Evolutionary conservation across 768 basidiomycete species (phyloP), one percentile per base, ranked within the genome.

Genomic region (Leccinum subtestaceum): DNA sequence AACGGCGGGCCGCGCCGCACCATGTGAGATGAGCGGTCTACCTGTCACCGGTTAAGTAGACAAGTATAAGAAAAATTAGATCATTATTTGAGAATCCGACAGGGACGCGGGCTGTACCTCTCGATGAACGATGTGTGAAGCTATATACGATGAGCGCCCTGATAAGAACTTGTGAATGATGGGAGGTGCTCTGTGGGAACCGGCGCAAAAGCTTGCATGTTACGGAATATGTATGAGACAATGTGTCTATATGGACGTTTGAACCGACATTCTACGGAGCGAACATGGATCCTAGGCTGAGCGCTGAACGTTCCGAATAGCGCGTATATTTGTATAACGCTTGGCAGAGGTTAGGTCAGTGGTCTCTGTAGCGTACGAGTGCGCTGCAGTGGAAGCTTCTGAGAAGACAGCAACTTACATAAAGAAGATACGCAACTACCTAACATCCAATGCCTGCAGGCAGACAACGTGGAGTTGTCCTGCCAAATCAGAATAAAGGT

Each of bases 401-500:
- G 45, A 57, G 62, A 59, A 65, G 61, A 55, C 43, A 36, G 45
- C 52, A 49, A 55, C 52, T 79, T 80, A 82, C 78, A 74, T 79
- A 82, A 82, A 72, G 70, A 66, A 68, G 75, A 68, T 68, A 74
- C 75, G 71, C 63, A 74, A 70, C 55, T 61, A 64, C 65, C 63
- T 56, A 76, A 78, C 77, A 74, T 71, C 67, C 62, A 67, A 70
- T 82, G 85, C 87, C 86, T 87, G 85, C 84, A 88, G 87, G 87
- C 87, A 85, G 75, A 77, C 79, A 87, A 86, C 87, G 86, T 88
- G 81, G 74, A 74, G 72, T 77, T 73, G 74, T 77, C 63, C 57
- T 72, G 58, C 71, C 73, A 68, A 72, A 84, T 84, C 81, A 80
- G 83, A 86, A 60, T 55, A 40, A 64, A 76, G 74, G 75, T 67